Base-by-base conservation (phyloP, 75 land plant species). In the Pinus albicaulis region DNA sequence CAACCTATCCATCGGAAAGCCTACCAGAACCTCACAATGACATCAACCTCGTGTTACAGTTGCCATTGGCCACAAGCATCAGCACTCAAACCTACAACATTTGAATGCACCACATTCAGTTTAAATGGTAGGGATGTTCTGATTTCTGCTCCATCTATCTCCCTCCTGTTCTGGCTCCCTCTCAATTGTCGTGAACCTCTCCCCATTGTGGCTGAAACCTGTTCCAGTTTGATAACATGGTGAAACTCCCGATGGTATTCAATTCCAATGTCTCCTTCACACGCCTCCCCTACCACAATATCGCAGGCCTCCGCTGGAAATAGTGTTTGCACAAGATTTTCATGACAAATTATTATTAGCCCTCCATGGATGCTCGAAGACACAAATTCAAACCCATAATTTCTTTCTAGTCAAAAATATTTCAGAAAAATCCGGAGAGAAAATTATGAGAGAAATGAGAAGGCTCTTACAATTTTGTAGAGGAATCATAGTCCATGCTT, bases 231-330 rank as follows among this genome's bases (percentile, higher is more conserved):
- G n/a, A n/a, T n/a, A n/a, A n/a, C n/a, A n/a, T n/a, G n/a, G n/a
- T n/a, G n/a, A n/a, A n/a, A n/a, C n/a, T n/a, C n/a, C n/a, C n/a
- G n/a, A n/a, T n/a, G n/a, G n/a, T n/a, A n/a, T 76, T 89, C 92
- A 24, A 81, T 78, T n/a, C 74, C 82, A 78, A 87, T 89, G 10
- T 82, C 68, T 14, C 57, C 87, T 16, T 28, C 59, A 70, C 89
- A 89, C 3, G 92, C 80, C 3, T 87, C 89, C 25, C 89, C 92
- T 57, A 89, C 92, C 28, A 87, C n/a, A 7, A 80, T 80, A 44
- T 89, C 92, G 61, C 92, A 89, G 6, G 92, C 92, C 62, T 89
- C 92, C 22, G 84, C 87, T 0, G 92, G 92, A 71, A 89, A 89
- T 0, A 89, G 89, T 59, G 89, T 89, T 80, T 6, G 12, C 4